Base-by-base conservation (phyloP, 225 moss, liverwort and hornwort species). In the Pseudoscleropodium purum region DNA sequence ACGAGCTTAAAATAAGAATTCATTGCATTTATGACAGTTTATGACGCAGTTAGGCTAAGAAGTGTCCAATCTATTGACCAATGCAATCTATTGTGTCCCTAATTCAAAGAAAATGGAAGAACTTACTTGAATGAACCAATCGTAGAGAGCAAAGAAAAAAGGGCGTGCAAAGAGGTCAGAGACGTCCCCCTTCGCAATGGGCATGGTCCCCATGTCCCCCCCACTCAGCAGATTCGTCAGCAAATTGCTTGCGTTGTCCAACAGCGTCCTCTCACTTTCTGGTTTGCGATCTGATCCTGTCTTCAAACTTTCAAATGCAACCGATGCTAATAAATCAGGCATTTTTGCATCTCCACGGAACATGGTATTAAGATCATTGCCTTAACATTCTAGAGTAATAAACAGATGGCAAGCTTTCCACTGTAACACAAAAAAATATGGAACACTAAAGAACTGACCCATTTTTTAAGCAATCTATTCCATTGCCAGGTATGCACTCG, bases 111-210 rank as follows among this genome's bases (percentile, higher is more conserved):
- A 83, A 75, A 51, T 57, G 26, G 20, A 25, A 74, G 84, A 43
- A 89, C 95, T 91, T 89, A 99, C 99, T 91, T 97, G 82, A 56
- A 99, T 93, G 84, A 99, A 99, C 99, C 99, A 99, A 91, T 99
- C 99, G 82, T 95, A 99, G 16, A 99, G 96, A 57, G 99, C 99
- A 83, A 96, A 97, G 85, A 99, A 99, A 77, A 99, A 88, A 19
- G 97, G 97, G 60, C 97, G 95, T 37, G 76, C 94, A 52, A 99
- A 95, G 70, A 99, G 93, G 80, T 97, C 99, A 49, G 99, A 95
- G 65, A 94, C 93, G 31, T 95, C 96, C 49, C 97, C 99, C 88
- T 96, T 93, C 52, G 97, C 99, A 62, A 96, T 82, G 57, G 99
- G 99, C 99, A 97, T 99, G 73, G 92, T 92, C 63, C 99, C 97